phyloP scores from a whole-genome alignment of 2,329 filamentous ascomycete species.

The Ascochyta lentis region DNA sequence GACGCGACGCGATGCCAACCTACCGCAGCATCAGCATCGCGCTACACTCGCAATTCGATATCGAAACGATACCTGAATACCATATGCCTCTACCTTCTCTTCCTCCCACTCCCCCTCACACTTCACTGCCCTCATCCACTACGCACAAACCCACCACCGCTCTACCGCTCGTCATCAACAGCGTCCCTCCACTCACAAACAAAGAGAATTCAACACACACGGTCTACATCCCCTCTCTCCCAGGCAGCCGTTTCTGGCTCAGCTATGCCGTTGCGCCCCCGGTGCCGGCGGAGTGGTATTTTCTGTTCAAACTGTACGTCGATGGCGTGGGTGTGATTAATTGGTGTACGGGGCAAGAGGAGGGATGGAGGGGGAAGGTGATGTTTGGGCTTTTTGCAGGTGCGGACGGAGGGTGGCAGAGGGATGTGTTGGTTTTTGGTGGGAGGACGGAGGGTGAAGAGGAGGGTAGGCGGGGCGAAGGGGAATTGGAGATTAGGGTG shows the following conservation, averaged over 20 bases:
- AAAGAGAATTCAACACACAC: conserved; percentile 42
- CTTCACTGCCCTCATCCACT: too few species aligned
- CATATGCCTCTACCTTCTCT: conserved; percentile 23
- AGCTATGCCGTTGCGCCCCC: conserved; percentile 45
- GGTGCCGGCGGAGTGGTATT: conserved; percentile 41
- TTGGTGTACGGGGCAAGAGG: conserved; percentile 53
- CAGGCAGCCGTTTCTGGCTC: conserved; percentile 54
- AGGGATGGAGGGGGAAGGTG: conserved; percentile 53
- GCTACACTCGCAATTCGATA: conserved; percentile 53
- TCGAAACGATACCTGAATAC: conserved; percentile 50
- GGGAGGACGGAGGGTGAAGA: conserved; percentile 40
- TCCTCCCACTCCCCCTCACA: conserved; percentile 22
- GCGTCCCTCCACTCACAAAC: not conserved
- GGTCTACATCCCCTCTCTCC: conserved; percentile 46
- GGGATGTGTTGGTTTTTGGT: too few species aligned
- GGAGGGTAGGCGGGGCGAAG: conserved; percentile 32
- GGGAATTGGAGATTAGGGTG: conserved; percentile 51
- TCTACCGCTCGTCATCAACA: too few species aligned
- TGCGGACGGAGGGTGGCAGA: conserved; percentile 19
- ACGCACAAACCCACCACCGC: too few species aligned
- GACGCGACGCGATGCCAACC: conserved; percentile 31
- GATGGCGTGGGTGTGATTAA: conserved; percentile 49
- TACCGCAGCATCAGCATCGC: conserved; percentile 50
- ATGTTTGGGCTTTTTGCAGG: conserved; percentile 54
- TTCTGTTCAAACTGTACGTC: conserved; percentile 57